Evolutionary conservation across 805 yeast genomes (phyloP).

Genomic region (Nakazawaea laoshanensis): DNA sequence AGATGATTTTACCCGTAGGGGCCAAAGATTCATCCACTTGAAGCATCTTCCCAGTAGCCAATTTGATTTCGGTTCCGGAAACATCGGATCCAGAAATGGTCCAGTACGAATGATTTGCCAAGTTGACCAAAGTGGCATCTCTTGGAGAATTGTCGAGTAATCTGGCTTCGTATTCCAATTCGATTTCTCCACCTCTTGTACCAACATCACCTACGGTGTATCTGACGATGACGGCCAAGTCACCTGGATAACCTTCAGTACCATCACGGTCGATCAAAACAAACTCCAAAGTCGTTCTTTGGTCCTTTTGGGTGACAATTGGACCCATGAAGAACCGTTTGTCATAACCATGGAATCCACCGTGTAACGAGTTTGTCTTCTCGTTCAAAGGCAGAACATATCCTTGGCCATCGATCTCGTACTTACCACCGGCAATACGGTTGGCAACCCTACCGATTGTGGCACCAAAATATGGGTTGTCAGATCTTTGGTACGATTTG

Average conservation of each 20-base stretch:
- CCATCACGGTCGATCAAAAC: constrained; percentile 35
- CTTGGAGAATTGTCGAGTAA: constrained; percentile 21
- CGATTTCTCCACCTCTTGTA: constrained; percentile 26
- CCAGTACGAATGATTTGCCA: constrained; percentile 61
- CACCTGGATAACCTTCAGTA: constrained; percentile 55
- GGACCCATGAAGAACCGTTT: constrained; percentile 47
- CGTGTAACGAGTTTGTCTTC: constrained; percentile 39
- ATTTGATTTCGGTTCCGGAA: constrained; percentile 28
- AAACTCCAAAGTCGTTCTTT: constrained; percentile 27
- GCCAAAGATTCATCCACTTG: constrained; percentile 30
- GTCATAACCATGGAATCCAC: constrained; percentile 46
- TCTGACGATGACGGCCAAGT: constrained; percentile 33
- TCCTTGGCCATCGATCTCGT: constrained; percentile 29
- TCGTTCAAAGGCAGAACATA: constrained; percentile 37
- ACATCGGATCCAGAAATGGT: constrained; percentile 29
- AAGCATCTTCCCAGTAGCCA: constrained; percentile 30
- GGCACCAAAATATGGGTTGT: constrained; percentile 52
- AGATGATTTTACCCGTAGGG: constrained; percentile 38
- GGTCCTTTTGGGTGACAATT: constrained; percentile 27
- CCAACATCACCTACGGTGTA: constrained; percentile 30
- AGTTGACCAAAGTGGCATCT: constrained; percentile 41
- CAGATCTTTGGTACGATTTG: constrained; percentile 16
- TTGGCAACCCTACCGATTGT: constrained; percentile 62
- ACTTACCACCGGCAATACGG: constrained; percentile 37
- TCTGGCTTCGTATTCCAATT: constrained; percentile 37